Conservation (phyloP, 352 stramenopile genomes). For the Pythium dissotocum region DNA sequence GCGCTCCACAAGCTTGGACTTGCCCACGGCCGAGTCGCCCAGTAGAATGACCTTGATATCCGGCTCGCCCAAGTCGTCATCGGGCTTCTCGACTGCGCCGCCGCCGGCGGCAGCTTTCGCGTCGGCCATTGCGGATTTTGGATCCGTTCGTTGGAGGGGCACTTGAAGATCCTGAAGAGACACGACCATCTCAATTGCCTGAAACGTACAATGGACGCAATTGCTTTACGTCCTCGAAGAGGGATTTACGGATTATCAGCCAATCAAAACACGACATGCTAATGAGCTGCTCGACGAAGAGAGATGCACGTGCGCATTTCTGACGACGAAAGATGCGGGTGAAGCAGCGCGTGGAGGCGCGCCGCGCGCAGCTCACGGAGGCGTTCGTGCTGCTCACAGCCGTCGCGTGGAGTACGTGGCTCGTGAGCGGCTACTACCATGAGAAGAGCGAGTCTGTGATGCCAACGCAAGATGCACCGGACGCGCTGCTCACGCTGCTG, state of each 20-base stretch:
- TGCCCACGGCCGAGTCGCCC: slow-evolving; percentile 94
- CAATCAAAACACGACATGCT: background rate
- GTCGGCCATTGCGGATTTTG: slow-evolving; percentile 20
- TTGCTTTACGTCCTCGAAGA: slow-evolving; percentile 18
- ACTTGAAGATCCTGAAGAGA: slow-evolving; percentile 14
- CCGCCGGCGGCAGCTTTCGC: slow-evolving; percentile 16
- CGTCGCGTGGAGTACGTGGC: slow-evolving; percentile 36
- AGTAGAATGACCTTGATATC: slow-evolving; percentile 90
- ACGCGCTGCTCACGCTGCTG: slow-evolving; percentile 19
- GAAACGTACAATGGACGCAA: background rate
- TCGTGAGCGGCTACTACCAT: slow-evolving; percentile 23
- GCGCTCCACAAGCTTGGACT: slow-evolving; percentile 95
- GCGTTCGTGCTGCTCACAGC: slow-evolving; percentile 35
- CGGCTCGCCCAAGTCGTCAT: slow-evolving; percentile 57
- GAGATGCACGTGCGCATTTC: background rate
- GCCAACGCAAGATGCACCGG: slow-evolving; percentile 2
- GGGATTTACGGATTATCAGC: background rate
- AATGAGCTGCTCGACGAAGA: background rate
- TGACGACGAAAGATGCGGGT: slow-evolving; percentile 4
- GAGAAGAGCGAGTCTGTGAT: background rate
- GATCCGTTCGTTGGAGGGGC: slow-evolving; percentile 6
- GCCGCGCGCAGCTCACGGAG: slow-evolving; percentile 36
- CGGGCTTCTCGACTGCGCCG: slow-evolving; percentile 17
- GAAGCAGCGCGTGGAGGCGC: slow-evolving; percentile 19
- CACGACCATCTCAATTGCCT: background rate